Evolutionary conservation across 805 yeast species (phyloP).

Genomic region (Ogataea pilisensis): DNA sequence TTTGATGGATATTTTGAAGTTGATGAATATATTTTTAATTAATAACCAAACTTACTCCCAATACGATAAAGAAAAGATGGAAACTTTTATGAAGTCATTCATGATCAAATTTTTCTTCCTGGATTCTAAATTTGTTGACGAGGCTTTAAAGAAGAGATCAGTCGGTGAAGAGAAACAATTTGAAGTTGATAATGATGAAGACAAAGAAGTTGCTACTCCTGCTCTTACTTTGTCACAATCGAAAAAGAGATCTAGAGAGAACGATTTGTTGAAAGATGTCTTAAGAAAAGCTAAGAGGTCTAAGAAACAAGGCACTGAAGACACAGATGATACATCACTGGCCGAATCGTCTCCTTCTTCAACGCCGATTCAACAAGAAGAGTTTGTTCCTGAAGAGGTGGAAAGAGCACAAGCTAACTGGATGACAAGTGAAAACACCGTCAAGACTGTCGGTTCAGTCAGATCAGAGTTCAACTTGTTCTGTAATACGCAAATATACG

Average conservation of each 20-base stretch:
- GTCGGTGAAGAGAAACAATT: conserved; percentile 22
- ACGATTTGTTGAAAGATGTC: conserved; percentile 59
- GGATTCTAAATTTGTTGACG: conserved; percentile 45
- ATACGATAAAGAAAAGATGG: conserved; percentile 74
- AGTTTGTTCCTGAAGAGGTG: conserved; percentile 26
- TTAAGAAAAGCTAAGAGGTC: conserved; percentile 39
- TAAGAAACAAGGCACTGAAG: conserved; percentile 20
- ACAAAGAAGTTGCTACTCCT: conserved; percentile 15
- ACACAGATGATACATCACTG: conserved; percentile 20
- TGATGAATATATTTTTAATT: conserved; percentile 63
- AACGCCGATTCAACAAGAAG: conserved; percentile 11
- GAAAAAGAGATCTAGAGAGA: conserved; percentile 48
- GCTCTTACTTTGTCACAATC: conserved; percentile 28
- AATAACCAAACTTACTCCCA: conserved; percentile 72
- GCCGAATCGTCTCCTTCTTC: conserved; percentile 11
- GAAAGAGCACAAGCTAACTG: conserved; percentile 32
- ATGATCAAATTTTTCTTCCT: conserved; percentile 67
- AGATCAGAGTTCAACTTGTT: conserved; percentile 71
- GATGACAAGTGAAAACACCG: conserved; percentile 30
- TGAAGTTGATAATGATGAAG: conserved; percentile 18
- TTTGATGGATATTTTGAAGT: conserved; percentile 65
- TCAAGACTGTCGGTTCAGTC: conserved; percentile 23
- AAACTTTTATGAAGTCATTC: conserved; percentile 66
- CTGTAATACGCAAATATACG: conserved; percentile 83
- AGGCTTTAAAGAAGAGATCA: conserved; percentile 32